Percentiles rank a stretch among this genome's conserved stretches.
Evolutionary conservation across 2,329 filamentous ascomycete genomes (phyloP).

Genomic region (Cercospora brassicicola): DNA sequence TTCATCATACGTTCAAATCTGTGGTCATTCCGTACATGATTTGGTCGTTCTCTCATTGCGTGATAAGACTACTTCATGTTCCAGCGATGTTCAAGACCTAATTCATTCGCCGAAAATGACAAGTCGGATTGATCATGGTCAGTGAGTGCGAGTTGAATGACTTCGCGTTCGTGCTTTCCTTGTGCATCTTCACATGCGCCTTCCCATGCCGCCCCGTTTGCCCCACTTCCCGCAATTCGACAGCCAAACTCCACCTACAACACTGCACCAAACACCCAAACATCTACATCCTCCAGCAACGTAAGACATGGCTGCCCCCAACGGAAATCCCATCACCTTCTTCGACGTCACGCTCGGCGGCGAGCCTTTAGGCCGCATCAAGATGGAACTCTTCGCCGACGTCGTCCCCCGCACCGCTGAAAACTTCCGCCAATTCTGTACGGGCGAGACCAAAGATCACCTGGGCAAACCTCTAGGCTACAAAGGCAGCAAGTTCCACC

Average conservation of each 20-base stretch:
- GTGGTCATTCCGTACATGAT: background rate
- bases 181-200: background rate
- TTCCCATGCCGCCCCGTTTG: background rate
- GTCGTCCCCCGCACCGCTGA: slow-evolving; percentile 78
- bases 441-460: slow-evolving; percentile 80
- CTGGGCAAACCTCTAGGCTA: slow-evolving; percentile 83
- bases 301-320: slow-evolving; percentile 5
- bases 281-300: background rate
- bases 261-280: background rate
- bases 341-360: slow-evolving; percentile 81
- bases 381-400: slow-evolving; percentile 86
- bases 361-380: slow-evolving; percentile 80
- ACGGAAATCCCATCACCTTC: slow-evolving; percentile 60
- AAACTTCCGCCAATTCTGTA: slow-evolving; percentile 97
- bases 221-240: background rate
- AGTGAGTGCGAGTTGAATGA: background rate
- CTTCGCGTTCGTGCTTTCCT: background rate
- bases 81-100: background rate
- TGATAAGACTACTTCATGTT: background rate
- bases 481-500: slow-evolving; percentile 91
- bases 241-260: background rate
- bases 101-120: background rate
- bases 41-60: background rate
- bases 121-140: background rate
- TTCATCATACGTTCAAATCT: too few relatives aligned